phyloP scores from a whole-genome alignment of 768 basidiomycete species.

The Lentinula sp. region DNA sequence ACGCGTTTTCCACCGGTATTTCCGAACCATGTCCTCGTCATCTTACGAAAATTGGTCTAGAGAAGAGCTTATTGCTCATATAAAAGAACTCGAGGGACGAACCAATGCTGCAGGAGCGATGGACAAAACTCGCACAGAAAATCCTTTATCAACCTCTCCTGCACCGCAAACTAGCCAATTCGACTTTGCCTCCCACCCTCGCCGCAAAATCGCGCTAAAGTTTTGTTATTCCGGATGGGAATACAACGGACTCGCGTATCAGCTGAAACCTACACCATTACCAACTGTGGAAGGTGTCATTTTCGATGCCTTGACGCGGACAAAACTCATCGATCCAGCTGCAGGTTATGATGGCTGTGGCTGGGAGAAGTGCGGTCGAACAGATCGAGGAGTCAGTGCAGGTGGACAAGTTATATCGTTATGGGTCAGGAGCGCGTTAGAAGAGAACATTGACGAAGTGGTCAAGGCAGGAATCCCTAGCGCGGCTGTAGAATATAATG shows the following conservation, averaged over 20 bases:
- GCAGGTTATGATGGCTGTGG: constrained; percentile 80
- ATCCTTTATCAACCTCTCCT: constrained; percentile 13
- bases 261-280: constrained; percentile 60
- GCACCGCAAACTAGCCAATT: constrained; percentile 35
- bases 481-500: not conserved
- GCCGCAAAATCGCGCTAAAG: constrained; percentile 88
- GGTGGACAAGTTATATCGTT: constrained; percentile 91
- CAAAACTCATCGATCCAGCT: constrained; percentile 69
- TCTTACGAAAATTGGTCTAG: constrained; percentile 53
- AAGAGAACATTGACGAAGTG: constrained; percentile 1
- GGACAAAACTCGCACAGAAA: constrained; percentile 8
- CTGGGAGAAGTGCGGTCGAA: constrained; percentile 89
- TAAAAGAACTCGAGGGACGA: constrained; percentile 47
- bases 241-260: constrained; percentile 87
- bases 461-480: no score
- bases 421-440: constrained; percentile 75
- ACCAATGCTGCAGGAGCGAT: not conserved
- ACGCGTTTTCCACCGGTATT: not conserved
- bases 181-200: constrained; percentile 61
- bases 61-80: constrained; percentile 64
- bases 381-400: constrained; percentile 92
- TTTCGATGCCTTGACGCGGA: constrained; percentile 71
- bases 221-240: constrained; percentile 92
- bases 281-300: constrained; percentile 91
- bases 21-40: constrained; percentile 17